Conservation (phyloP, 164 flowering plant genomes). For the Berberis thunbergii region DNA sequence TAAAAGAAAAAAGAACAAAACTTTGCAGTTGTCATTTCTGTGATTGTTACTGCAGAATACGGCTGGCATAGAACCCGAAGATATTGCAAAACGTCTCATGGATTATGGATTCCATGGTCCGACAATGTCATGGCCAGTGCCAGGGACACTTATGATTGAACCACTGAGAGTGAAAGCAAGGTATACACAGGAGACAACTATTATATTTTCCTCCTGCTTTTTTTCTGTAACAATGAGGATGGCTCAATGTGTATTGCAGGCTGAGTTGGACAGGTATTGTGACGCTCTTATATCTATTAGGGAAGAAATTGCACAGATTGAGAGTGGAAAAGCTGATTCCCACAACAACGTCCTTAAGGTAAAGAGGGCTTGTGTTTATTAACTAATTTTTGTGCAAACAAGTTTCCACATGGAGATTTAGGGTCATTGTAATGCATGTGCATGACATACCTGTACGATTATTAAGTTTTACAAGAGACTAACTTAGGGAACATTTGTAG, state of each 20-base stretch:
- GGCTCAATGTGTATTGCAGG: conserved; percentile 37
- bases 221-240: background rate
- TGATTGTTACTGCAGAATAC: conserved; percentile 41
- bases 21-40: too few species aligned
- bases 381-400: background rate
- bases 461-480: background rate
- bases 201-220: background rate
- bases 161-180: conserved; percentile 99
- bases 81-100: conserved; percentile 95
- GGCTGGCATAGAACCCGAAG: conserved; percentile 97
- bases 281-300: conserved; percentile 94
- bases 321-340: conserved; percentile 78
- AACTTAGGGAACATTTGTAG: conserved; percentile 31
- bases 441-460: background rate
- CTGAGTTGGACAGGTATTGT: conserved; percentile 92
- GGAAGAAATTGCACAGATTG: conserved; percentile 84
- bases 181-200: conserved; percentile 20
- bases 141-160: conserved; percentile 98
- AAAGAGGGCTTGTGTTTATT: conserved; percentile 1
- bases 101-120: conserved; percentile 98
- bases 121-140: conserved; percentile 99
- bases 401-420: too few species aligned
- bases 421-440: too few species aligned
- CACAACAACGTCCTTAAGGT: conserved; percentile 94
- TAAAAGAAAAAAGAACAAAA: too few species aligned